phyloP scores from a whole-genome alignment of 2,329 filamentous ascomycete genomes.

The Chaetomium sp. region DNA sequence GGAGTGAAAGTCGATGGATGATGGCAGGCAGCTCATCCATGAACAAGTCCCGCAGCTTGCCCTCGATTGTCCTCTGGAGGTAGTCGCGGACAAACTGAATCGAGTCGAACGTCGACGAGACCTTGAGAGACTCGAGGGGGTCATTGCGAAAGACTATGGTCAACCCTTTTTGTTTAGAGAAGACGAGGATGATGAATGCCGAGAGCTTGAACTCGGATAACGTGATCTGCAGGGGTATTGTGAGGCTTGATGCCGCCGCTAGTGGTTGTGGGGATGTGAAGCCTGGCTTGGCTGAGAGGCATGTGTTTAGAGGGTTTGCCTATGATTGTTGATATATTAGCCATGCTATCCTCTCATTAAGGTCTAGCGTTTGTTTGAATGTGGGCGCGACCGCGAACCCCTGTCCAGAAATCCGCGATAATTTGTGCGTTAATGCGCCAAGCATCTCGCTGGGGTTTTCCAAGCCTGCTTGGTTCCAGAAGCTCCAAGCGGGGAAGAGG shows the following conservation, averaged over 20 bases:
- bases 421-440: slow-evolving; percentile 44
- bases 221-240: slow-evolving; percentile 96
- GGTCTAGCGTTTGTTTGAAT: slow-evolving; percentile 31
- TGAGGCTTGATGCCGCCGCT: slow-evolving; percentile 87
- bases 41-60: slow-evolving; percentile 86
- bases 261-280: slow-evolving; percentile 93
- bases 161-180: slow-evolving; percentile 94
- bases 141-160: slow-evolving; percentile 98
- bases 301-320: slow-evolving; percentile 96
- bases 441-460: slow-evolving; percentile 22
- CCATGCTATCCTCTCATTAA: slow-evolving; percentile 42
- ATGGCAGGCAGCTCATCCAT: slow-evolving; percentile 98
- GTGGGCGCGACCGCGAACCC: slow-evolving; percentile 41
- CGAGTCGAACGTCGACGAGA: slow-evolving; percentile 97
- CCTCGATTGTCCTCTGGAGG: slow-evolving; percentile 92
- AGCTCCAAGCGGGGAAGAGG: not conserved
- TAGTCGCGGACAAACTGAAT: slow-evolving; percentile 98
- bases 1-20: slow-evolving; percentile 86
- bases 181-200: slow-evolving; percentile 96
- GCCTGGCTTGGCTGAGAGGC: slow-evolving; percentile 83
- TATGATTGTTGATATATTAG: slow-evolving; percentile 54
- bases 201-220: slow-evolving; percentile 93
- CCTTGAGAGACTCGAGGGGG: slow-evolving; percentile 94
- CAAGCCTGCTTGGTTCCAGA: slow-evolving; percentile 23
- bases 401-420: slow-evolving; percentile 39